Evolutionary conservation across 148 eudicot genomes (phyloP).

Genomic region (Rhododendron henanense): DNA sequence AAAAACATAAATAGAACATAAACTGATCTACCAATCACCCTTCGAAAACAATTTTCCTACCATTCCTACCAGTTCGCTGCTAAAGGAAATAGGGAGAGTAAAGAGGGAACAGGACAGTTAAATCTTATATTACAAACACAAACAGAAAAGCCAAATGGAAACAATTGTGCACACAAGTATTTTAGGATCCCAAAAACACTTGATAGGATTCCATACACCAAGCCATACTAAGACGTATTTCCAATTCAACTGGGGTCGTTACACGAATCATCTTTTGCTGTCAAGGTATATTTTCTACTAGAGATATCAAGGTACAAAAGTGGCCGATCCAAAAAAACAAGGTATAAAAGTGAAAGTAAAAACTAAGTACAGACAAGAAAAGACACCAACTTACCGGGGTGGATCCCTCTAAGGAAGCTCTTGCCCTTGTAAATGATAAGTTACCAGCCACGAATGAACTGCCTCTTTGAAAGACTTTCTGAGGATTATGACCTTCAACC

Average conservation of each 20-base stretch:
- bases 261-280: not conserved
- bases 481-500: conserved; percentile 73
- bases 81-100: not conserved
- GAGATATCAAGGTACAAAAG: not conserved
- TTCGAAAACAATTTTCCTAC: not conserved
- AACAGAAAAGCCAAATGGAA: not conserved
- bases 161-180: not conserved
- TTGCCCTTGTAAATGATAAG: conserved; percentile 94
- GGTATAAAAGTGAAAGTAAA: not conserved
- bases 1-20: not conserved
- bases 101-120: not conserved
- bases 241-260: not conserved
- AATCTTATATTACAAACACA: not conserved
- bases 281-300: not conserved
- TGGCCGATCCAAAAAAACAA: not conserved
- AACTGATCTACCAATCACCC: not conserved
- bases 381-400: conserved; percentile 57
- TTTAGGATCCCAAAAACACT: not conserved
- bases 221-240: not conserved
- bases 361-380: not conserved
- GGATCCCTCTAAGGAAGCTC: conserved; percentile 95
- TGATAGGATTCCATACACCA: not conserved
- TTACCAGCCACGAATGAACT: conserved; percentile 97
- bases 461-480: conserved; percentile 75
- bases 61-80: not conserved